These are phyloP conservation scores for Nephelium lappaceum DNA, from an alignment of 345 rosid species.

Conservation along the genomic window DNA sequence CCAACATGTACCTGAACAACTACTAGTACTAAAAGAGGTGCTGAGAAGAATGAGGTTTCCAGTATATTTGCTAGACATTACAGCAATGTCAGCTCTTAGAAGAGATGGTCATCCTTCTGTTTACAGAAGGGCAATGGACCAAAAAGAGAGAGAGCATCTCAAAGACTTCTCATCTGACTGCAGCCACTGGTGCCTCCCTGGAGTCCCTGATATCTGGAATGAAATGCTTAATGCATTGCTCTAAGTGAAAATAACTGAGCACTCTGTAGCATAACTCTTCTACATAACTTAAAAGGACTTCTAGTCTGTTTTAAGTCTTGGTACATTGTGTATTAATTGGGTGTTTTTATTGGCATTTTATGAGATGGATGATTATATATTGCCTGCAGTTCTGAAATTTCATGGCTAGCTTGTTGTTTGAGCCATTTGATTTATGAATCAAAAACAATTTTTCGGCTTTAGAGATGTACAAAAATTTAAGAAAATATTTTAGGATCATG, in stretches of 20 bases:
- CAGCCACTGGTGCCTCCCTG: conserved; percentile 99
- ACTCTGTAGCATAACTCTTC: conserved; percentile 22
- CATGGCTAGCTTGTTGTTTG: neutral
- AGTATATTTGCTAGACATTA: conserved; percentile 73
- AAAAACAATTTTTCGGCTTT: too few species aligned
- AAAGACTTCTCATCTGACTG: conserved; percentile 66
- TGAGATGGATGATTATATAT: conserved; percentile 21
- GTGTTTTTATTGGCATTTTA: conserved; percentile 9
- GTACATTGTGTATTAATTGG: conserved; percentile 11
- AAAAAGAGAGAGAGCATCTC: conserved; percentile 53
- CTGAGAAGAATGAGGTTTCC: conserved; percentile 72
- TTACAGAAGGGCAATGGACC: conserved; percentile 58
- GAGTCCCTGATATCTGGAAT: conserved; percentile 93
- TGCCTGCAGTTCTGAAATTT: neutral
- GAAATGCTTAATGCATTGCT: conserved; percentile 74
- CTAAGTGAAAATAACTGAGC: conserved; percentile 13
- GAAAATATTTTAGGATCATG: too few species aligned
- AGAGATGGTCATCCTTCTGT: conserved; percentile 94
- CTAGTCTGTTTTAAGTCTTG: conserved; percentile 20
- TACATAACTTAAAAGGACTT: conserved; percentile 12
- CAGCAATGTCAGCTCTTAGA: conserved; percentile 76
- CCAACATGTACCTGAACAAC: conserved; percentile 62
- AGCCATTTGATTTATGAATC: neutral
- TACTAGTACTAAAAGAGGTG: conserved; percentile 70
- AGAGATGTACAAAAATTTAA: too few species aligned